A percentile compares a stretch with the other conserved stretches of the same genome.
These are phyloP conservation scores for Neodidymelliopsis sp. DNA, from an alignment of 2,329 filamentous ascomycete species.

Conservation along the genomic window DNA sequence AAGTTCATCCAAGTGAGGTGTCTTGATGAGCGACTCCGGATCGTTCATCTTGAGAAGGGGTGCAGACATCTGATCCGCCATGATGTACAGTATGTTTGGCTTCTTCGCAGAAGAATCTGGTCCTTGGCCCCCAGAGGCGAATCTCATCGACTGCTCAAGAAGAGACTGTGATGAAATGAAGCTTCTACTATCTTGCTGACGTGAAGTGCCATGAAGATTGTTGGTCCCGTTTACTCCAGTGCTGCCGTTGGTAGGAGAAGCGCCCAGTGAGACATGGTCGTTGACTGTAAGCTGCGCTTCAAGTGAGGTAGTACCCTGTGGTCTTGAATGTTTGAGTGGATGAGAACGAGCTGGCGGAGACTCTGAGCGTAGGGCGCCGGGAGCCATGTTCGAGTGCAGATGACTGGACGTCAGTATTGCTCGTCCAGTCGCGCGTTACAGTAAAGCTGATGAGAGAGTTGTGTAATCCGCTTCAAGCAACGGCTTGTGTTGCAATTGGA, in stretches of 20 bases:
- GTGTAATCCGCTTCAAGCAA: no score
- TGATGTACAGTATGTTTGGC: constrained; percentile 90
- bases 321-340: constrained; percentile 27
- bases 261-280: constrained; percentile 23
- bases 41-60: constrained; percentile 94
- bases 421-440: no score
- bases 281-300: constrained; percentile 34
- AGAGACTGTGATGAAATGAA: constrained; percentile 41
- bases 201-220: constrained; percentile 14
- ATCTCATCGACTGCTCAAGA: constrained; percentile 32
- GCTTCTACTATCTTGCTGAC: constrained; percentile 25
- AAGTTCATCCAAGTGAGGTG: constrained; percentile 84
- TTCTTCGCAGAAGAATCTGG: constrained; percentile 43
- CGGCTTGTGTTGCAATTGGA: no score
- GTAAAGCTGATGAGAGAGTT: no score
- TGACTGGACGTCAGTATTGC: background rate
- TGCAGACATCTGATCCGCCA: constrained; percentile 94
- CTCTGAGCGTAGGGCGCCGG: constrained; percentile 39
- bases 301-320: constrained; percentile 27
- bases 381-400: constrained; percentile 32
- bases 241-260: constrained; percentile 23
- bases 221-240: constrained; percentile 22
- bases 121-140: constrained; percentile 26
- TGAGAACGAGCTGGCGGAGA: constrained; percentile 24
- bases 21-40: constrained; percentile 85